Base-by-base conservation (phyloP, 306 rosid genomes). In the Macrotyloma uniflorum region DNA sequence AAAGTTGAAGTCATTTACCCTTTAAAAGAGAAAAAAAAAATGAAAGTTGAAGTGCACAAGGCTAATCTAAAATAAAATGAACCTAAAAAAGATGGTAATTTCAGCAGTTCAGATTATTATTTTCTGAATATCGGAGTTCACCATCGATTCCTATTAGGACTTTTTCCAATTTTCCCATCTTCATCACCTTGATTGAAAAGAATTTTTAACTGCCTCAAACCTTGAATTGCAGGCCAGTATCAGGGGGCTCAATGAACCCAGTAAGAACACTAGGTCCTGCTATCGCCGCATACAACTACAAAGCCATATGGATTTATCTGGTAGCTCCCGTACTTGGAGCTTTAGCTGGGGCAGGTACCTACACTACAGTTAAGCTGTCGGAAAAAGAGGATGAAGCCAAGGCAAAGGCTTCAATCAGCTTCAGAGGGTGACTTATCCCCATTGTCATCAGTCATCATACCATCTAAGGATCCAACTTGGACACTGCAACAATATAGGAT, bases 251-350 rank as follows among this genome's bases (percentile, higher is more conserved):
- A 64, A 94, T 90, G 98, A 94, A 94, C 85, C 97, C 97, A 3
- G 96, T 88, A 77, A 88, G 96, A 85, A 92, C 93, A 62, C 72
- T 92, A 26, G 98, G 98, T 51, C 97, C 98, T 51, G 98, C 98
- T 15, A 66, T 94, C 38, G 96, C 91, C 0, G 85, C 94, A 67
- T 89, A 90, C 82, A 94, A 94, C 85, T 94, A 82, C 79, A 88
- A 83, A 80, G 96, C 80, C 63, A 90, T 94, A 53, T 94, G 97
- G 98, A 72, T 94, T 5, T 94, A 94, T 87, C 88, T 94, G 22
- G 78, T 89, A 43, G 96, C 93, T 75, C 98, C 98, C 38, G 63
- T 94, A 64, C 85, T 94, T 1, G 97, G 98, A 70, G 92, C 98
- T 11, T 84, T 94, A 18, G 82, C 83, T 8, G 96, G 97, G 32